Conservation (phyloP, 2,329 filamentous ascomycete genomes). For the Chaetomium globosum region DNA sequence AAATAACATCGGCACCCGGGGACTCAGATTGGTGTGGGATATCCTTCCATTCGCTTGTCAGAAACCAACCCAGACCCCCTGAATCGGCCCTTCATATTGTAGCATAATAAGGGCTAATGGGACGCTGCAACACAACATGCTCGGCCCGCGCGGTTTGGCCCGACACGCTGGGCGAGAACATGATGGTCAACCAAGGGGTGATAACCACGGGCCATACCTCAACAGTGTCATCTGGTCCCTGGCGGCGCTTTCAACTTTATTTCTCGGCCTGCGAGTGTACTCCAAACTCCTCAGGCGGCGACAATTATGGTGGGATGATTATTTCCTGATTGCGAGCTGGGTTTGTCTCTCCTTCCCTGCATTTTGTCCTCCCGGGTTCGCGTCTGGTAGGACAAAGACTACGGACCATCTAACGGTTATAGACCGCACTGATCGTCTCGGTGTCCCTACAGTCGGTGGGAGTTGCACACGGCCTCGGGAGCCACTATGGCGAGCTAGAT, state of each 20-base stretch:
- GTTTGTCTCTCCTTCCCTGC: slow-evolving; percentile 18
- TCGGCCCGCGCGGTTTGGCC: slow-evolving; percentile 4
- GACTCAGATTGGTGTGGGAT: not conserved
- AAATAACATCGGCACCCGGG: not conserved
- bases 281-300: slow-evolving; percentile 36
- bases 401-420: not conserved
- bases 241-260: slow-evolving; percentile 20
- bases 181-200: not conserved
- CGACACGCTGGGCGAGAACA: not conserved
- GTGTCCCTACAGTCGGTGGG: slow-evolving; percentile 22
- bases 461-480: slow-evolving; percentile 27
- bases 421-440: slow-evolving; percentile 26
- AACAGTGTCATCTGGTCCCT: slow-evolving; percentile 26
- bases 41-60: not conserved
- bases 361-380: not conserved
- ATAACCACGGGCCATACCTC: slow-evolving; percentile 16
- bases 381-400: not conserved
- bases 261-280: slow-evolving; percentile 32
- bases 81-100: not conserved
- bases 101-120: not conserved
- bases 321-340: slow-evolving; percentile 40
- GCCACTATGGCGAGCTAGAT: slow-evolving; percentile 17
- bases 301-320: slow-evolving; percentile 41
- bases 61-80: not conserved
- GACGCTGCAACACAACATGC: slow-evolving; percentile 2